These are phyloP conservation scores for Solanum hybrid DNA, from an alignment of 305 asterid species.

Conservation along the genomic window DNA sequence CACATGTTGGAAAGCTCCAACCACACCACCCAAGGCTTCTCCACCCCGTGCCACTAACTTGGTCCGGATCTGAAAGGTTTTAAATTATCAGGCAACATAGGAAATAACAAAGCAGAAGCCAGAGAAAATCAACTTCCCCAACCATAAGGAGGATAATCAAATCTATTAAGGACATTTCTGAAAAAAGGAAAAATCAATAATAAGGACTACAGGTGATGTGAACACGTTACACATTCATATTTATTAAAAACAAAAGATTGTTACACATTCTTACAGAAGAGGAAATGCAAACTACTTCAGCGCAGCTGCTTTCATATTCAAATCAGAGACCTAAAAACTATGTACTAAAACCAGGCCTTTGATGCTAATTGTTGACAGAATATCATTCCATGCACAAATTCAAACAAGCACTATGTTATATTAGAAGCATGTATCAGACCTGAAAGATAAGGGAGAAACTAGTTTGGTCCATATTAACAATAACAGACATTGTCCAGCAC, in stretches of 20 bases:
- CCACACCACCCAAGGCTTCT: slow-evolving; percentile 82
- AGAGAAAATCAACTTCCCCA: background rate
- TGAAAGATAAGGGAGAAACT: background rate
- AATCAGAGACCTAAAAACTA: background rate
- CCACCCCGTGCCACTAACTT: slow-evolving; percentile 96
- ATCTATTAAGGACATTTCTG: background rate
- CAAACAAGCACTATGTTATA: background rate
- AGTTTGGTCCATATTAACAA: background rate
- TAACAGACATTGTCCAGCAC: background rate
- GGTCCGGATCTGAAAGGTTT: slow-evolving; percentile 68
- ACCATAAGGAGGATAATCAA: background rate
- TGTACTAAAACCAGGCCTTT: background rate
- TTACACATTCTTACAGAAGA: background rate
- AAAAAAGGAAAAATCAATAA: background rate
- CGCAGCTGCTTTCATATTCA: background rate
- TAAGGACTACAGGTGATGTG: background rate
- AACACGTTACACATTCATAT: background rate
- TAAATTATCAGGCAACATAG: background rate
- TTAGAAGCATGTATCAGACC: background rate
- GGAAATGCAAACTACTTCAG: background rate
- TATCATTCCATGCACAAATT: background rate
- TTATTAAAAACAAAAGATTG: background rate
- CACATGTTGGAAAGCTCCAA: slow-evolving; percentile 81
- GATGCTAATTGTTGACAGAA: background rate
- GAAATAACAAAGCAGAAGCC: background rate